These are phyloP conservation scores for Gonium pectorale DNA, from an alignment of 139 green algal species.

Conservation along the genomic window DNA sequence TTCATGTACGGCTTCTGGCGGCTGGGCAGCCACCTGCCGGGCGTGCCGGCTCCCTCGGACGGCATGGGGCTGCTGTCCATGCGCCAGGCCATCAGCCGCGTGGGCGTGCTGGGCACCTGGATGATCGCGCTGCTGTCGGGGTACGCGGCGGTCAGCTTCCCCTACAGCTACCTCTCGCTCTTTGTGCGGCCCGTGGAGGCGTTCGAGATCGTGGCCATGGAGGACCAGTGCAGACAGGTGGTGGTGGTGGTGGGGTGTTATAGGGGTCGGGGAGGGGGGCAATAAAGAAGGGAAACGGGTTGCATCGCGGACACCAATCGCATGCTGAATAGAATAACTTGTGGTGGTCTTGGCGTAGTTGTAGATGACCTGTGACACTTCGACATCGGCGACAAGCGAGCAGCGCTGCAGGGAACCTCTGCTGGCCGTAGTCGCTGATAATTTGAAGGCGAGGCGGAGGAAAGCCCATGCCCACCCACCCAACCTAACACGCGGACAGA, in stretches of 20 bases:
- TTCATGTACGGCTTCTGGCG: conserved; percentile 84
- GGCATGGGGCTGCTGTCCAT: conserved; percentile 47
- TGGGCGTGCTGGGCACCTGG: conserved; percentile 92
- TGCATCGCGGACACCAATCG: too few species aligned
- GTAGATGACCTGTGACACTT: too few species aligned
- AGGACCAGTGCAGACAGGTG: conserved; percentile 83
- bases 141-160: conserved; percentile 92
- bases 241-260: neutral
- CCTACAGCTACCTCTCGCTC: conserved; percentile 92
- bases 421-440: too few species aligned
- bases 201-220: conserved; percentile 82
- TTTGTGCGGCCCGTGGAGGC: conserved; percentile 89
- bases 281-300: too few species aligned
- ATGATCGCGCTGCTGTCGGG: conserved; percentile 94
- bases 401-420: too few species aligned
- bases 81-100: conserved; percentile 77
- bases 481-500: too few species aligned
- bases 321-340: too few species aligned
- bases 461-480: too few species aligned
- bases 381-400: too few species aligned
- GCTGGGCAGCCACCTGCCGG: conserved; percentile 74
- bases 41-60: conserved; percentile 57
- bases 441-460: too few species aligned
- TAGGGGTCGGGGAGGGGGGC: neutral
- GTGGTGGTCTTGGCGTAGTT: too few species aligned